Conservation (phyloP, 352 stramenopile genomes). For the Globisporangium acanthophoron region DNA sequence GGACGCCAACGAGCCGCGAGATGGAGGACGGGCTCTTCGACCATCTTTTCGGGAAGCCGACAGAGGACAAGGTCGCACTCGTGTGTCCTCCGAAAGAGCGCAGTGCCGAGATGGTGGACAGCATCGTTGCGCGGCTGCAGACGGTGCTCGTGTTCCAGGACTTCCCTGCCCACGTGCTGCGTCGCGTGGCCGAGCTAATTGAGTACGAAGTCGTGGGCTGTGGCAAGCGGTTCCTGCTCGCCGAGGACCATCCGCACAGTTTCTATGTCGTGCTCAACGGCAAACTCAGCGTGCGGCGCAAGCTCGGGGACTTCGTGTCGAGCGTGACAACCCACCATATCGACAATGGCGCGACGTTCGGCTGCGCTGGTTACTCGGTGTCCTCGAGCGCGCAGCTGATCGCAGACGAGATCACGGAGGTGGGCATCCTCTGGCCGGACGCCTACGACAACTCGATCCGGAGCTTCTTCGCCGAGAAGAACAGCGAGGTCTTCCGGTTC, state of each 20-base stretch:
- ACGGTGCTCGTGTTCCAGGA: slow-evolving; percentile 64
- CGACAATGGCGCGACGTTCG: slow-evolving; percentile 46
- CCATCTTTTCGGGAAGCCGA: slow-evolving; percentile 64
- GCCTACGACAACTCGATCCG: slow-evolving; percentile 51
- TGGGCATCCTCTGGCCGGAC: slow-evolving; percentile 60
- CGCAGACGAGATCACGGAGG: slow-evolving; percentile 57
- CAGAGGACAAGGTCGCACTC: slow-evolving; percentile 55
- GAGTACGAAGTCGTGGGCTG: slow-evolving; percentile 69
- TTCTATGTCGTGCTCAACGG: slow-evolving; percentile 65
- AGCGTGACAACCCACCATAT: slow-evolving; percentile 67
- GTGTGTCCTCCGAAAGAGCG: slow-evolving; percentile 37
- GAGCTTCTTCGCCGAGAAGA: slow-evolving; percentile 47
- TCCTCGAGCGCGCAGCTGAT: slow-evolving; percentile 44
- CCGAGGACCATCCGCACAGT: slow-evolving; percentile 51
- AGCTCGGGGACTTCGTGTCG: slow-evolving; percentile 54
- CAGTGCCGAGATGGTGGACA: slow-evolving; percentile 31
- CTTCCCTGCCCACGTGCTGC: slow-evolving; percentile 39
- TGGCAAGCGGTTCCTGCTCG: slow-evolving; percentile 50
- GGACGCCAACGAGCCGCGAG: slow-evolving; percentile 16
- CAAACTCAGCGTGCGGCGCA: slow-evolving; percentile 47
- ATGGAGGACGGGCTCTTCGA: slow-evolving; percentile 60
- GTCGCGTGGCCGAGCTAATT: slow-evolving; percentile 33
- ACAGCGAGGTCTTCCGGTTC: slow-evolving; percentile 63
- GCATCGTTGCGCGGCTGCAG: slow-evolving; percentile 46
- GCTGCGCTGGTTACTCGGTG: slow-evolving; percentile 46